A percentile compares a stretch with the other conserved stretches of the same genome.
Conservation (phyloP, 2,329 filamentous ascomycete genomes). For the Colletotrichum siamense region DNA sequence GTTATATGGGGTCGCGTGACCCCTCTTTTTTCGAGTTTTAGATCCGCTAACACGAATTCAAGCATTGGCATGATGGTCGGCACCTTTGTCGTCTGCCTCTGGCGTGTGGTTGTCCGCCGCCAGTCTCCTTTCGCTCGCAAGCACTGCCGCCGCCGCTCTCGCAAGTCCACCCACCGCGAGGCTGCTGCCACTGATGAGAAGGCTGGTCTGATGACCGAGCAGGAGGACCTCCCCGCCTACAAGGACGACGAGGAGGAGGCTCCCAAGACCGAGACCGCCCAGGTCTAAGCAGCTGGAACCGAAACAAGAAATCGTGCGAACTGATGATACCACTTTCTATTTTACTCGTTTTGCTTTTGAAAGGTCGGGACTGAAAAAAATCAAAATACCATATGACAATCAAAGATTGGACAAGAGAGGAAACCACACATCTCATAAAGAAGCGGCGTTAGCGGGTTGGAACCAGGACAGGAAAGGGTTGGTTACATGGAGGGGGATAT, state of each 20-base stretch:
- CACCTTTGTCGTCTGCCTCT: constrained; percentile 63
- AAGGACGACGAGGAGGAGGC: constrained; percentile 25
- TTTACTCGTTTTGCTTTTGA: background rate
- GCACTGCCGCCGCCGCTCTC: constrained; percentile 34
- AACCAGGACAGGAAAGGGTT: background rate
- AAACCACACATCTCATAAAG: constrained; percentile 14
- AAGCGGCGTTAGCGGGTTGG: constrained; percentile 3
- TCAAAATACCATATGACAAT: background rate
- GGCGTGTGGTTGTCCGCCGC: constrained; percentile 57
- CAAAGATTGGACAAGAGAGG: constrained; percentile 19
- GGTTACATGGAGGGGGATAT: background rate
- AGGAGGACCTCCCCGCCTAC: constrained; percentile 34
- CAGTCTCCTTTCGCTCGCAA: constrained; percentile 33
- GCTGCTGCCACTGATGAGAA: constrained; percentile 52
- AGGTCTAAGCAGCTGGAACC: background rate
- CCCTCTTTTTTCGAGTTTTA: background rate
- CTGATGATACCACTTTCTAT: constrained; percentile 21
- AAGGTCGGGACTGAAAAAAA: background rate
- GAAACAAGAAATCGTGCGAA: background rate
- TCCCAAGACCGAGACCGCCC: background rate
- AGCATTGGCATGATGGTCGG: constrained; percentile 71
- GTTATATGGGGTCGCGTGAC: background rate
- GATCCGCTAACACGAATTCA: constrained; percentile 30
- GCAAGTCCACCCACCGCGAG: constrained; percentile 43
- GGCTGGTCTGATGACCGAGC: constrained; percentile 50